A percentile compares a stretch with the other conserved stretches of the same genome.
Conservation (phyloP, 345 rosid genomes). For the Arabis alpina region DNA sequence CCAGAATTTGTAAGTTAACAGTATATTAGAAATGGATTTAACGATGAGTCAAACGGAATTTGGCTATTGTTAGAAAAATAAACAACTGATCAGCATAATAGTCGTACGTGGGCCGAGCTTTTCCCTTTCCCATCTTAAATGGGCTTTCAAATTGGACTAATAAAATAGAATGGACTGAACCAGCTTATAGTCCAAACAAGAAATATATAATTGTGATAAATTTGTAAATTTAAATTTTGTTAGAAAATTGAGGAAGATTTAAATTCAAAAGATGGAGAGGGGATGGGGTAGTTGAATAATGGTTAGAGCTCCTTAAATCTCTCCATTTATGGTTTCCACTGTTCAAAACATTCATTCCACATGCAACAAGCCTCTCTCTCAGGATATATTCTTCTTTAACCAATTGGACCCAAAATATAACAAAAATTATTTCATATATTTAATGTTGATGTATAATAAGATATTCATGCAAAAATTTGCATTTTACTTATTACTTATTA, state of each 20-base stretch:
- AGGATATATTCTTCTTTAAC: conserved; percentile 28
- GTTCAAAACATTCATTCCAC: conserved; percentile 44
- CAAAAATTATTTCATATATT: background rate
- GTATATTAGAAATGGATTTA: background rate
- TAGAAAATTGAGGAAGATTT: background rate
- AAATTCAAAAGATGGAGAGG: background rate
- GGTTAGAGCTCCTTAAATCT: conserved; percentile 40
- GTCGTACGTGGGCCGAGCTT: background rate
- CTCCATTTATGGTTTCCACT: conserved; percentile 46
- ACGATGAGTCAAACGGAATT: background rate
- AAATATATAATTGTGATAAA: too few relatives aligned
- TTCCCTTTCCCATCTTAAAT: background rate
- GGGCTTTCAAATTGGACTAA: background rate
- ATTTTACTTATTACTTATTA: background rate
- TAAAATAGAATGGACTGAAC: background rate
- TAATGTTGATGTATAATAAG: background rate
- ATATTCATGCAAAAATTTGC: background rate
- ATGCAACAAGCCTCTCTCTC: conserved; percentile 33
- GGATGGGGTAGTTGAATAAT: conserved; percentile 36
- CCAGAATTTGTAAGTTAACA: background rate
- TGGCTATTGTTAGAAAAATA: background rate
- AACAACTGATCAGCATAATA: background rate
- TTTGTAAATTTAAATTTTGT: background rate
- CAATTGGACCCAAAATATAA: conserved; percentile 12
- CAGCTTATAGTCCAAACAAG: background rate